Conservation (phyloP, 2,329 filamentous ascomycete species). For the Ophiostoma quercus region DNA sequence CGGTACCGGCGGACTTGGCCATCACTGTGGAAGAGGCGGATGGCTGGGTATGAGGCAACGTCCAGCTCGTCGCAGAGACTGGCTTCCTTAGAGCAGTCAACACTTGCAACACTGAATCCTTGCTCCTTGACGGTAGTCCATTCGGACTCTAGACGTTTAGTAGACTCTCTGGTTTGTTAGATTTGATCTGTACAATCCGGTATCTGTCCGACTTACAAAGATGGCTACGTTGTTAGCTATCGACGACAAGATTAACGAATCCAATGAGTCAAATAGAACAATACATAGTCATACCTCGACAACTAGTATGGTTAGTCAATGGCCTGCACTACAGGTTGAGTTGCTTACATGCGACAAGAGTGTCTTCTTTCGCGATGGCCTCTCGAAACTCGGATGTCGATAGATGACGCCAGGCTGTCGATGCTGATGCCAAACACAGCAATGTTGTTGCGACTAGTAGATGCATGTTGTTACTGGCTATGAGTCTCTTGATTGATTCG, state of each 20-base stretch:
- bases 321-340: neutral
- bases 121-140: neutral
- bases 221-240: neutral
- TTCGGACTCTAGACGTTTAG: neutral
- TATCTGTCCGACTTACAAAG: neutral
- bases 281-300: neutral
- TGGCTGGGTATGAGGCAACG: constrained; percentile 44
- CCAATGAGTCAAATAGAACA: neutral
- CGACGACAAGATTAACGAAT: neutral
- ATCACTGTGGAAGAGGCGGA: constrained; percentile 40
- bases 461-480: neutral
- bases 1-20: constrained; percentile 40
- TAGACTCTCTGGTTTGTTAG: neutral
- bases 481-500: neutral
- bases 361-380: neutral
- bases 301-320: neutral
- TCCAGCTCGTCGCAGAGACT: constrained; percentile 40
- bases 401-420: neutral
- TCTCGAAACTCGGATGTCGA: neutral
- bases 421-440: neutral
- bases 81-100: constrained; percentile 39
- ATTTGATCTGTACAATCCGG: neutral
- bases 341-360: neutral
- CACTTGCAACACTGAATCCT: constrained; percentile 31
- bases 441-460: neutral